Base-by-base conservation (phyloP, 805 yeast genomes). In the Nakazawaea molendinolei region DNA sequence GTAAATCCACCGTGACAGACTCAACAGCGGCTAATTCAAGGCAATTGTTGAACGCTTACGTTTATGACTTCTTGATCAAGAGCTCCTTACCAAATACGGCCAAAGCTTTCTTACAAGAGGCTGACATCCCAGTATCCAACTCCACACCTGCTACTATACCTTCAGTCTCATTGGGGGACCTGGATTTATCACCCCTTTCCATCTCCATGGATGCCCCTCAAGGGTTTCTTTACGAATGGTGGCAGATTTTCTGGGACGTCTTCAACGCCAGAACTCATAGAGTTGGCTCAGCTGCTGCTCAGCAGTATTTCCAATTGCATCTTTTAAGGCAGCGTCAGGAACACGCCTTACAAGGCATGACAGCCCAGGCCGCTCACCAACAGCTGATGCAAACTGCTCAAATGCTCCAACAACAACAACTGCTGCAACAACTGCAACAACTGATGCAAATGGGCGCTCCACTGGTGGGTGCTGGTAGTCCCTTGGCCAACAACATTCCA, bases 201-300 rank as follows among this genome's bases (percentile, higher is more conserved):
- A 67, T 79, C 50, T 63, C 76, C 8, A 73, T 83, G 70, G 92
- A 86, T 51, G 81, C 94, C 2, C 92, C 94, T 1, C 85, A 80
- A 48, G 92, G 95, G 5, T 87, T 86, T 50, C 60, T 87, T 17
- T 79, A 75, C 50, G 97, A 89, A 55, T 87, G 97, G 97, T 87
- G 96, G 96, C 86, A 78, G 63, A 77, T 89, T 13, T 89, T 87
- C 54, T 89, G 96, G 96, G 96, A 87, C 53, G 79, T 86, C 20
- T 85, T 81, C 58, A 83, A 83, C 50, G 95, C 94, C 3, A 70
- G 86, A 47, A 76, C 85, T 28, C 76, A 73, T 44, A 64, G 78
- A 40, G 80, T 76, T 12, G 75, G 79, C 10, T 72, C 83, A 3
- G 61, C 67, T 2, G 61, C 72, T 39, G 90, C 92, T 3, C 71